These are phyloP conservation scores for Exophiala calicioides DNA, from an alignment of 2,329 filamentous ascomycete species.

Conservation along the genomic window DNA sequence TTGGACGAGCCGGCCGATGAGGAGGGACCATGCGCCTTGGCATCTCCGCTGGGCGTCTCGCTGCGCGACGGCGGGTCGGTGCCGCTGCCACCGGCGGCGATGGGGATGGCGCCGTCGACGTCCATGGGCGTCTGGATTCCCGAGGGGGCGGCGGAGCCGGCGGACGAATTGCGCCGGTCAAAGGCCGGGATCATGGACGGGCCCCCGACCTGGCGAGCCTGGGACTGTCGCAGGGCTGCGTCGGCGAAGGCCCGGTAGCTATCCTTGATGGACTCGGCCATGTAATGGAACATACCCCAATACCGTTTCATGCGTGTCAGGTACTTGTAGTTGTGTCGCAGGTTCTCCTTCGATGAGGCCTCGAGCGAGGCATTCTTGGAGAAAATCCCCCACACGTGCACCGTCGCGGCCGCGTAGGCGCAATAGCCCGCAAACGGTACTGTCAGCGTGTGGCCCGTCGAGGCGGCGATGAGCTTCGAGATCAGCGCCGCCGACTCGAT, in stretches of 20 bases:
- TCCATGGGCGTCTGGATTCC: constrained; percentile 22
- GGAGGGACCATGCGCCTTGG: constrained; percentile 32
- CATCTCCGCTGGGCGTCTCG: constrained; percentile 16
- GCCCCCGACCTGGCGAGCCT: constrained; percentile 5
- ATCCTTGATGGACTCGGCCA: constrained; percentile 88
- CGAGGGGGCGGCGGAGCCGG: not conserved
- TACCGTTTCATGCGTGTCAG: constrained; percentile 93
- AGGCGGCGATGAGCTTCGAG: constrained; percentile 77
- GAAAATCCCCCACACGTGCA: constrained; percentile 92
- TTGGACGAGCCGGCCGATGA: constrained; percentile 11
- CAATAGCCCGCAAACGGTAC: constrained; percentile 95
- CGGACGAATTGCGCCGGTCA: constrained; percentile 11
- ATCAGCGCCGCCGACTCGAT: constrained; percentile 84
- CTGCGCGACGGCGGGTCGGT: constrained; percentile 21
- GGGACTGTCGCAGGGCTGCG: constrained; percentile 51
- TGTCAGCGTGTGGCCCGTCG: constrained; percentile 75
- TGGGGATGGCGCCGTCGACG: constrained; percentile 17
- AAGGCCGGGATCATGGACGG: not conserved
- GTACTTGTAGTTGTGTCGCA: constrained; percentile 86
- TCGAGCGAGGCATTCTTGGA: constrained; percentile 78
- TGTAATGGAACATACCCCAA: constrained; percentile 98
- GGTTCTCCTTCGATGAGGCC: constrained; percentile 75
- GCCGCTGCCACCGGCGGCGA: constrained; percentile 17
- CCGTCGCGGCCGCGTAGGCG: constrained; percentile 86
- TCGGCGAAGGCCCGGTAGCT: constrained; percentile 85